These are phyloP conservation scores for Fonsecaea pugnacius DNA, from an alignment of 2,329 filamentous ascomycete genomes.

Conservation along the genomic window DNA sequence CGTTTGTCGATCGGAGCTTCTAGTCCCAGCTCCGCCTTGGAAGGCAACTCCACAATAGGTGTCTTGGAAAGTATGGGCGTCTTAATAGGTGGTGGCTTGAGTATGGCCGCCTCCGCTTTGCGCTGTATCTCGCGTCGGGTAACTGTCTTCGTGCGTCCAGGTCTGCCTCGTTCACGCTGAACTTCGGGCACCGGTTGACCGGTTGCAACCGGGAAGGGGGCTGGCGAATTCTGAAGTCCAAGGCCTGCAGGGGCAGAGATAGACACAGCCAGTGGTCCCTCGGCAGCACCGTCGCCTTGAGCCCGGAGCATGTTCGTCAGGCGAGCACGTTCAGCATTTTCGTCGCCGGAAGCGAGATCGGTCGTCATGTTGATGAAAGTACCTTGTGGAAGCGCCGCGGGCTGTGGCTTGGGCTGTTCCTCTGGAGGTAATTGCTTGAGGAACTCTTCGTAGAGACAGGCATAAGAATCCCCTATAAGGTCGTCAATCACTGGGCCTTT, in stretches of 20 bases:
- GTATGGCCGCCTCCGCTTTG: slow-evolving; percentile 61
- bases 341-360: slow-evolving; percentile 47
- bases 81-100: slow-evolving; percentile 45
- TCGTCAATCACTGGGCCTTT: slow-evolving; percentile 87
- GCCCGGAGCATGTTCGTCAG: slow-evolving; percentile 52
- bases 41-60: slow-evolving; percentile 33
- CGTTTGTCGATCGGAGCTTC: slow-evolving; percentile 57
- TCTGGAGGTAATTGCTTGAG: slow-evolving; percentile 49
- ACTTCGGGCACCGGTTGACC: slow-evolving; percentile 25
- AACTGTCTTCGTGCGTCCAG: slow-evolving; percentile 60
- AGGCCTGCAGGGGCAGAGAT: slow-evolving; percentile 34
- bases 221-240: slow-evolving; percentile 30
- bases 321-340: slow-evolving; percentile 54
- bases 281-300: slow-evolving; percentile 34
- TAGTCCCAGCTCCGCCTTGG: slow-evolving; percentile 27
- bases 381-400: slow-evolving; percentile 28
- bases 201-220: slow-evolving; percentile 8
- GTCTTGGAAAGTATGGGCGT: slow-evolving; percentile 38
- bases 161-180: slow-evolving; percentile 26
- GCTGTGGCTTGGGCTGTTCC: slow-evolving; percentile 27
- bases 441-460: slow-evolving; percentile 71
- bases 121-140: slow-evolving; percentile 63
- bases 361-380: slow-evolving; percentile 42
- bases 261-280: slow-evolving; percentile 29
- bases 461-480: slow-evolving; percentile 88